Conservation (phyloP, 306 rosid genomes). For the Medicago arabica region DNA sequence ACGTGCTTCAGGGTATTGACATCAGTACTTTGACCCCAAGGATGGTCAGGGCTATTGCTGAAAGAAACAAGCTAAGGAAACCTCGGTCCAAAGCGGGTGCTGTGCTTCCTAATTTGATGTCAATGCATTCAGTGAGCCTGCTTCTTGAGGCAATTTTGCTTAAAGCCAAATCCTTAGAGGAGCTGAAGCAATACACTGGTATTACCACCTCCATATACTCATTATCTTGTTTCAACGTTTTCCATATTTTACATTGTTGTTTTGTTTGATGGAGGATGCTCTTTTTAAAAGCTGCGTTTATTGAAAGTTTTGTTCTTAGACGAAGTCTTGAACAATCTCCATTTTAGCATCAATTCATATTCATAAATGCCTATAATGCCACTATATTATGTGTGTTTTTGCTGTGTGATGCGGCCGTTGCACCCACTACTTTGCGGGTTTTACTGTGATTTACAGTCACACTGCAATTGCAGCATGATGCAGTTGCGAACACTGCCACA, state of each 20-base stretch:
- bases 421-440: not conserved
- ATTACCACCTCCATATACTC: conserved; percentile 18
- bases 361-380: conserved; percentile 7
- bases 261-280: conserved; percentile 32
- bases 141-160: conserved; percentile 91
- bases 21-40: conserved; percentile 64
- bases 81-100: conserved; percentile 59
- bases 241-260: conserved; percentile 1
- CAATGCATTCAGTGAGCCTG: conserved; percentile 94
- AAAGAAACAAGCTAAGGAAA: conserved; percentile 64
- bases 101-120: conserved; percentile 67
- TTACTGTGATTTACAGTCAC: not conserved
- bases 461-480: not conserved
- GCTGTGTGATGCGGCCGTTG: not conserved
- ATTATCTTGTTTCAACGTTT: conserved; percentile 27
- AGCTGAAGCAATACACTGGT: conserved; percentile 74
- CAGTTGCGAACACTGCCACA: not conserved
- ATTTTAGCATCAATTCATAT: conserved; percentile 26
- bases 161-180: conserved; percentile 84
- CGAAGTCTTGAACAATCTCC: conserved; percentile 4
- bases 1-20: conserved; percentile 92
- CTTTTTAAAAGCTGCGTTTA: conserved; percentile 9
- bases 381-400: not conserved
- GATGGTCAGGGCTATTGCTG: conserved; percentile 75
- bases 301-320: conserved; percentile 21